A percentile compares a stretch with the other conserved stretches of the same genome.
phyloP scores from a whole-genome alignment of 2,329 filamentous ascomycete genomes.

The Cercospora beticola region DNA sequence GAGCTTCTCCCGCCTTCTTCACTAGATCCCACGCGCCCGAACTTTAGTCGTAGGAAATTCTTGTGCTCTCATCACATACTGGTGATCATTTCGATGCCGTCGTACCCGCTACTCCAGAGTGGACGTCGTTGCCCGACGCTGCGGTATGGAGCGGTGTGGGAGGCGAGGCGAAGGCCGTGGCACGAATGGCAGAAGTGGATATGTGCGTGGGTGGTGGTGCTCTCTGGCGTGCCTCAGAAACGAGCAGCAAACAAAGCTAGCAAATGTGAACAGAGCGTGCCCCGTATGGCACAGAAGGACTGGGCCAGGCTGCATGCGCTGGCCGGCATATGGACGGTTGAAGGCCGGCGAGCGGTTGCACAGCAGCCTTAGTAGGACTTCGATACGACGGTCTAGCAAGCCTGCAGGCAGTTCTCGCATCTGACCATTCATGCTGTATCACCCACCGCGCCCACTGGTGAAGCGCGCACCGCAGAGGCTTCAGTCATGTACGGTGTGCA shows the following conservation, averaged over 20 bases:
- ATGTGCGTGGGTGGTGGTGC: neutral
- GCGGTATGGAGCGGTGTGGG: conserved; percentile 13
- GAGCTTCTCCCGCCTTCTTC: neutral
- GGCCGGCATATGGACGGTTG: conserved; percentile 4
- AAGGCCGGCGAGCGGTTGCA: neutral
- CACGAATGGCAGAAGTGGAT: neutral
- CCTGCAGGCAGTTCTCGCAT: neutral
- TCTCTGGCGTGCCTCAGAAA: neutral
- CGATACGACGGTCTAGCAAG: conserved; percentile 4
- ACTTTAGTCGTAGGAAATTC: neutral
- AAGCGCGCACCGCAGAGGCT: neutral
- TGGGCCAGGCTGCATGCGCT: neutral
- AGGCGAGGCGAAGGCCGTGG: neutral
- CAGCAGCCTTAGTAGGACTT: conserved; percentile 5
- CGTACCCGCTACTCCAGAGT: neutral
- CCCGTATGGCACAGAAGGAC: neutral
- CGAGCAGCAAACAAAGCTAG: conserved; percentile 13
- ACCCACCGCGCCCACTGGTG: neutral
- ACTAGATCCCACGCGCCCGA: conserved; percentile 5
- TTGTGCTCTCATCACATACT: neutral
- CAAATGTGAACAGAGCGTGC: neutral
- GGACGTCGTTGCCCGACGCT: neutral
- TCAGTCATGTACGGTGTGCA: neutral
- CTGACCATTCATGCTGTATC: neutral
- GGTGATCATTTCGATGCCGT: neutral